Evolutionary conservation across 2,329 filamentous ascomycete genomes (phyloP).

Genomic region (Penicillium hesseltinei): DNA sequence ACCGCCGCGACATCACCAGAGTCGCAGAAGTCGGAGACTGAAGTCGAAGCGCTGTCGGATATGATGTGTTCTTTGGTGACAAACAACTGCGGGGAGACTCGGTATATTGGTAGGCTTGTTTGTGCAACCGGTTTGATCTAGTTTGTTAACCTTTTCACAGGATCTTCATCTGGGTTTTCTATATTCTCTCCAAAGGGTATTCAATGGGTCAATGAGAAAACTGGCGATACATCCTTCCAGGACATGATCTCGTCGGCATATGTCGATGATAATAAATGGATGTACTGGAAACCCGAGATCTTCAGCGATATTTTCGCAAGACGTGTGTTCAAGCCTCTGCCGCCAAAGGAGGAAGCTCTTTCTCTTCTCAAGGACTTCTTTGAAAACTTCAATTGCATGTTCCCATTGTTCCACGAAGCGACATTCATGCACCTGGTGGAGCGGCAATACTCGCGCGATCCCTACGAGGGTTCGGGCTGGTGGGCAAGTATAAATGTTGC

Average conservation of each 20-base stretch:
- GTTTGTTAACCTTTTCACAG: conserved; percentile 44
- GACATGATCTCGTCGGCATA: conserved; percentile 91
- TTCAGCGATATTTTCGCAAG: conserved; percentile 89
- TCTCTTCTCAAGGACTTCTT: conserved; percentile 92
- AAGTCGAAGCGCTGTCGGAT: conserved; percentile 86
- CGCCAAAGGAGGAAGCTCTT: conserved; percentile 80
- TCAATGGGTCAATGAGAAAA: conserved; percentile 97
- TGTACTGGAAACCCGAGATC: conserved; percentile 96
- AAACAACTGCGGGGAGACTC: conserved; percentile 88
- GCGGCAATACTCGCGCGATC: conserved; percentile 85
- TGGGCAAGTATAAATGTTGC: conserved; percentile 96
- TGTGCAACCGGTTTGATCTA: neutral
- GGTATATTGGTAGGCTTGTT: conserved; percentile 75
- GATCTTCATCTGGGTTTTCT: conserved; percentile 94
- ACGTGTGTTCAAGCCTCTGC: conserved; percentile 77
- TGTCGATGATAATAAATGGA: conserved; percentile 91
- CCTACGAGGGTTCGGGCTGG: conserved; percentile 94
- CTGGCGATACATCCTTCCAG: conserved; percentile 91
- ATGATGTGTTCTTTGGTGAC: conserved; percentile 99
- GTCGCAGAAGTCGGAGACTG: conserved; percentile 58
- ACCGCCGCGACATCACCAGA: conserved; percentile 54
- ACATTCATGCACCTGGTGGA: conserved; percentile 98
- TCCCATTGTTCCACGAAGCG: conserved; percentile 93
- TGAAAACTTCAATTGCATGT: conserved; percentile 98
- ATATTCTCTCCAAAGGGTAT: conserved; percentile 99